Base-by-base conservation (phyloP, 495 filamentous ascomycete species). In the Oidiodendron maius region DNA sequence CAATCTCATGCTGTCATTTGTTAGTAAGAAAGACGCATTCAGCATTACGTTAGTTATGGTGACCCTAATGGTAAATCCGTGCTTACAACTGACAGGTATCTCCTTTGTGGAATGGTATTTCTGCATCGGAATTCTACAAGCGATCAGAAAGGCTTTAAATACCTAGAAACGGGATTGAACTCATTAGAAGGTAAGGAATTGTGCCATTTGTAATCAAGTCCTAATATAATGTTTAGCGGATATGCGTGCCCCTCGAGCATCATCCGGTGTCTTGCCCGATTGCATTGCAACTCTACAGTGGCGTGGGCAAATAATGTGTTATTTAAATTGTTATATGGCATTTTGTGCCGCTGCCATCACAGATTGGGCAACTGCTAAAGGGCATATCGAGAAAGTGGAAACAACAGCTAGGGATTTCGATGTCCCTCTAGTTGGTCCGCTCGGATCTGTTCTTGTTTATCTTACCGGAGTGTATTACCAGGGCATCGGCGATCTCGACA, bases 401-500 rank as follows among this genome's bases (percentile, higher is more conserved):
- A 17, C 13, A 12, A 53, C 59, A n/a, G 61, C 63, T 5, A 60
- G 61, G 21, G 48, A 41, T 10, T 52, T 46, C 39, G 60, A 57
- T 28, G 42, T 50, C 21, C 63, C 50, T 61, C 60, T 35, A 56
- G 56, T 9, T 53, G 63, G 30, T 60, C 56, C 36, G 63, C 64
- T 69, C 8, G 56, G 60, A 44, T 59, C 57, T 41, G 74, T 67
- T 60, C 75, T 26, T 50, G 69, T 67, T 1, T 97, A 96, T 61
- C 81, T 95, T 6, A 61, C 71, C 4, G 93, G 85, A 1, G 77
- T 85, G 23, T 84, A 90, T 55, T 68, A 79, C 35, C 94, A 99
- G 63, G 89, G 84, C 22, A 84, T 75, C 3, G 90, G 89, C 17
- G 70, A 86, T 36, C 68, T 91, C 9, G 68, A 75, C 16, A 57